Evolutionary conservation across 75 land plant species (phyloP), one percentile per base, ranked within the genome.

Genomic region (Gnetum montanum): DNA sequence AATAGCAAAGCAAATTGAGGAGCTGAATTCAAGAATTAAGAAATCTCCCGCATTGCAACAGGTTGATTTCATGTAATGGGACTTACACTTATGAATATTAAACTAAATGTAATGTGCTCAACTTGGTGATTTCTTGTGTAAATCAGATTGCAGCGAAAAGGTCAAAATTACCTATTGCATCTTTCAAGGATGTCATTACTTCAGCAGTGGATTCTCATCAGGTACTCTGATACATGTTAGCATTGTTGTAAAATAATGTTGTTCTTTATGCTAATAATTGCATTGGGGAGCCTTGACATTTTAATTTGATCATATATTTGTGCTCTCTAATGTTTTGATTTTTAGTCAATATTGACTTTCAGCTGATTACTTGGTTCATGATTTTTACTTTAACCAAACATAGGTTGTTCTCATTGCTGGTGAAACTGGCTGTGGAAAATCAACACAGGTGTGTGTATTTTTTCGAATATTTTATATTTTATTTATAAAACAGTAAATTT

Each of bases 351-450:
- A n/a, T n/a, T n/a, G n/a, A n/a, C n/a, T n/a, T n/a, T n/a, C n/a
- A n/a, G n/a, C n/a, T n/a, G n/a, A n/a, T n/a, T n/a, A n/a, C n/a
- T n/a, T n/a, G n/a, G n/a, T n/a, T n/a, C n/a, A n/a, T n/a, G n/a
- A n/a, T n/a, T n/a, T n/a, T n/a, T n/a, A n/a, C n/a, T n/a, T n/a
- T n/a, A n/a, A n/a, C 54, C 58, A 13, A 33, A 48, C 53, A 23
- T 74, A 93, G 98, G 90, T 93, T 11, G 85, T 94, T 40, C 75
- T 94, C 15, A 78, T 94, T 44, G 85, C 84, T 56, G 98, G 98
- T 58, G 98, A 94, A 69, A 94, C 98, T 63, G 98, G 98, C 31
- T 94, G 98, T 59, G 98, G 98, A 47, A 94, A 94, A 60, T 85
- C 96, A 28, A 94, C 98, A 36, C 98, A 94, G 95, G 98, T 92